These are phyloP conservation scores for Stevia rebaudiana DNA, from an alignment of 140 eudicot genomes.

Conservation along the genomic window DNA sequence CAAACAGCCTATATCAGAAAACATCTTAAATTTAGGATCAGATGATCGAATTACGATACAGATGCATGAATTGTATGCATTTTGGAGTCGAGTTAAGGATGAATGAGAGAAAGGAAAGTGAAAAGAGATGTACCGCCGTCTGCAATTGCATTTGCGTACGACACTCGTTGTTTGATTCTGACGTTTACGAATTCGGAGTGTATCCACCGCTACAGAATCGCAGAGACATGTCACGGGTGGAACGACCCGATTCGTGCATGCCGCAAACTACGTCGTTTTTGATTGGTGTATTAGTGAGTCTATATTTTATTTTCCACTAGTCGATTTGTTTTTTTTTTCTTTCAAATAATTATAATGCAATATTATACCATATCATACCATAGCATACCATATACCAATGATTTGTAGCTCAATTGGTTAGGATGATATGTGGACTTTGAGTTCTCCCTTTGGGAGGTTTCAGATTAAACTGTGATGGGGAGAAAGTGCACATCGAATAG, in stretches of 20 bases:
- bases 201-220: not conserved
- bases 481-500: no score
- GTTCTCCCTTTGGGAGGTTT: no score
- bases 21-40: not conserved
- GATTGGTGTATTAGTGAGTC: no score
- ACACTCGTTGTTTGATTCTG: constrained; percentile 14
- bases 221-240: not conserved
- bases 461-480: no score
- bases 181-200: not conserved
- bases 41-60: not conserved
- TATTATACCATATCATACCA: no score
- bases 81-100: not conserved
- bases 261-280: not conserved
- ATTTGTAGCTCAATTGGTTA: no score
- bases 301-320: no score
- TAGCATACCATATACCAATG: no score
- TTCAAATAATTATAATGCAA: no score
- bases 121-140: constrained; percentile 12
- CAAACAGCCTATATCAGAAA: constrained; percentile 14
- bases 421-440: no score
- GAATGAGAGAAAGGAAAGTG: not conserved
- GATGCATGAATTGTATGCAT: constrained; percentile 8
- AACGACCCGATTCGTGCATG: not conserved
- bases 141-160: constrained; percentile 8
- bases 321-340: no score